Conservation (phyloP, 148 eudicot species). For the Chenopodium suecicum region DNA sequence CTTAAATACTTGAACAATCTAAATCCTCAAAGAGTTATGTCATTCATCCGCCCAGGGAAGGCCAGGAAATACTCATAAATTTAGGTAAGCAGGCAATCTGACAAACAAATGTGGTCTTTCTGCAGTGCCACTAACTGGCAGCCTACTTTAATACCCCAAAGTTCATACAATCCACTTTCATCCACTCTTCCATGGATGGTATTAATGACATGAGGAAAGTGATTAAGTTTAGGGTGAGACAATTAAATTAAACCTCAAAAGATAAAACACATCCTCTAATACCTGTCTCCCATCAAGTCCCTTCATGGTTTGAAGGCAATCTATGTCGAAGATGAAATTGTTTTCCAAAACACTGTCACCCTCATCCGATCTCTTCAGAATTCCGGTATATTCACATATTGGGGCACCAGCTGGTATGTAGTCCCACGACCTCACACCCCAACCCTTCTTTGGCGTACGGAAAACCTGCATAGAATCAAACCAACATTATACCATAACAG, state of each 20-base stretch:
- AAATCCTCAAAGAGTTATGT: too few relatives aligned
- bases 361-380: conserved; percentile 49
- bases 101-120: neutral
- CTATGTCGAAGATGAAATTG: conserved; percentile 51
- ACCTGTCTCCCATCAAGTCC: conserved; percentile 64
- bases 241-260: neutral
- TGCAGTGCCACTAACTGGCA: neutral
- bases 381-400: conserved; percentile 49
- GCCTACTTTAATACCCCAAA: neutral
- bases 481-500: neutral
- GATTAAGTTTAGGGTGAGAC: neutral
- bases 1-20: neutral
- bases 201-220: too few relatives aligned
- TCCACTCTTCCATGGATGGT: neutral
- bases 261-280: neutral
- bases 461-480: conserved; percentile 46
- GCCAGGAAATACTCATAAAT: neutral
- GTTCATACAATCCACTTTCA: neutral
- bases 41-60: neutral
- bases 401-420: conserved; percentile 54
- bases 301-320: conserved; percentile 63
- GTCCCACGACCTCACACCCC: conserved; percentile 58
- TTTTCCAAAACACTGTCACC: conserved; percentile 42
- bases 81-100: neutral
- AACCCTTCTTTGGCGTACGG: conserved; percentile 59